Base-by-base conservation (phyloP, 2,329 filamentous ascomycete species). In the Botryotinia globosa region DNA sequence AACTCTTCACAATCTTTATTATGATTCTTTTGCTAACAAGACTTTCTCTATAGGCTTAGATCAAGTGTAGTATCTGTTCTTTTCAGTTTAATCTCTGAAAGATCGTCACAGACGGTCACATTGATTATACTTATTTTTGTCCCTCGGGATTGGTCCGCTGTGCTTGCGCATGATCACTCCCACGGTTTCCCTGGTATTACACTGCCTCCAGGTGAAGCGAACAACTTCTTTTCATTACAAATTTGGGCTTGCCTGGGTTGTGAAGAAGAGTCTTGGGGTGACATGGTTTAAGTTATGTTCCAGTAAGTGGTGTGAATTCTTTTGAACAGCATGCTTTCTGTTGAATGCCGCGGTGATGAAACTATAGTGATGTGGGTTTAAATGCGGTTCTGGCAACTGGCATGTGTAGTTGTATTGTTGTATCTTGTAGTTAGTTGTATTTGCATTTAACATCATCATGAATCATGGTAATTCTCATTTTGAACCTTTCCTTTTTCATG, bases 21-120 rank as follows among this genome's bases (percentile, higher is more conserved):
- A 14, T 18, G 45, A 20, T 14, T 32, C 89, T 89, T 92, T 68
- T 32, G 51, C 48, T 69, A 69, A 59, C 37, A 54, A 61, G 7
- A 10, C 25, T 42, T 45, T 61, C 34, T 20, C 9, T 44, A 69
- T 0, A 25, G 67, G 69, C 70, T 72, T 92, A 93, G 91, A 94
- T 94, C 91, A 94, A 93, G 91, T 94, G 91, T 93, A 94, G 91
- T 94, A 77, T 77, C 91, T 93, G 91, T 94, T 94, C 92, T 94
- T 94, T 92, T 93, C 90, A 94, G 92, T 94, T 94, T 94, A 94
- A 94, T 94, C 90, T 92, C 92, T 94, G 91, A 91, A 92, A 94
- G 87, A 87, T 86, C 85, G 86, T 89, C 88, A 92, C 85, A 86
- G 75, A 89, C 86, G 85, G 85, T 86, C 86, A 88, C 88, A 87